Base-by-base conservation (phyloP, 2,329 filamentous ascomycete species). In the Zarea fungicola region DNA sequence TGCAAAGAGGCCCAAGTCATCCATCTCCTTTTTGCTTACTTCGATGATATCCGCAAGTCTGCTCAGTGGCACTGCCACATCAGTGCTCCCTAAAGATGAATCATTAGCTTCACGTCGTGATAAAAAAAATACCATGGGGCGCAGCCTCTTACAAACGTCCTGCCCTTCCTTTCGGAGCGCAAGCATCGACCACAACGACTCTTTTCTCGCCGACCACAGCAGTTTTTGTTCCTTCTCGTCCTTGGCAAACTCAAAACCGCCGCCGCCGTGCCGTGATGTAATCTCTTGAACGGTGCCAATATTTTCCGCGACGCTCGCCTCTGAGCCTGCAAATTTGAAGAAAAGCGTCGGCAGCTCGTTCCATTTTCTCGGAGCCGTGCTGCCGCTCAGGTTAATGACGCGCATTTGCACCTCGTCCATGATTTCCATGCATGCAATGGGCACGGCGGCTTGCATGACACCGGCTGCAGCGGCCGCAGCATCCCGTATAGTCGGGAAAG, bases 351-450 rank as follows among this genome's bases (percentile, higher is more conserved):
- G 87, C 48, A 77, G 67, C 65, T 91, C 87, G 57, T 84, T 78
- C 87, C 87, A 92, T 36, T 80, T 78, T 6, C 78, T 70, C 14
- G 82, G 83, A 7, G 80, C 77, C 0, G 85, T 89, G 4, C 81
- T 80, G 1, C 85, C 84, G 10, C 84, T 80, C 46, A 83, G 73
- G 66, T 93, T 93, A 61, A 93, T 83, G 0, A 92, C 85, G 54
- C 74, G 78, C 88, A 93, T 93, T 66, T 91, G 87, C 4, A 92
- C 85, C 50, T 93, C 88, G 61, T 93, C 88, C 85, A 93, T 89
- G 56, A 93, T 82, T 66, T 93, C 88, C 80, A 91, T 85, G 4
- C 85, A 85, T 1, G 84, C 85, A 6, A 91, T 77, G 0, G 84
- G 86, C 4, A 90, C 74, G 0, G 84, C 87, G 1, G 81, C 77